These are phyloP conservation scores for Nicotiana attenuata DNA, from an alignment of 257 asterid species.

Conservation along the genomic window DNA sequence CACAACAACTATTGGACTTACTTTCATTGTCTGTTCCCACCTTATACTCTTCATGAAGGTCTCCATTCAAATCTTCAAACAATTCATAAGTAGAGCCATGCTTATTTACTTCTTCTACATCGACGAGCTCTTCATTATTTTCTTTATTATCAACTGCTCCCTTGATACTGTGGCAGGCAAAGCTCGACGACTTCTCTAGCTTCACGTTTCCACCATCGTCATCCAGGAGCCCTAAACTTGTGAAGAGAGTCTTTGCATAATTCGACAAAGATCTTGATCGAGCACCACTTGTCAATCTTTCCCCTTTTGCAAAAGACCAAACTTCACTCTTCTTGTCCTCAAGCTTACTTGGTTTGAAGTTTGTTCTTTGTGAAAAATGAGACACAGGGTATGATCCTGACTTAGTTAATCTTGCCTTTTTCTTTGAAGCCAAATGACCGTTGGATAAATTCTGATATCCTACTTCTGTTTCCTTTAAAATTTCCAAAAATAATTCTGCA, in stretches of 20 bases:
- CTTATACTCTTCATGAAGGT: background rate
- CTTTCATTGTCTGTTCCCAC: background rate
- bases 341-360: slow-evolving; percentile 53
- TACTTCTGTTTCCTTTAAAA: slow-evolving; percentile 30
- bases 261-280: slow-evolving; percentile 12
- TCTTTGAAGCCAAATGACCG: slow-evolving; percentile 22
- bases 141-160: background rate
- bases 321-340: slow-evolving; percentile 63
- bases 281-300: slow-evolving; percentile 12
- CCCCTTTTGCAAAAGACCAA: slow-evolving; percentile 46
- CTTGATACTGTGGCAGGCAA: background rate
- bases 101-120: background rate
- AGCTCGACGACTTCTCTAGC: slow-evolving; percentile 12
- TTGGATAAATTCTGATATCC: slow-evolving; percentile 26
- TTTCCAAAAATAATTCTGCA: slow-evolving; percentile 39
- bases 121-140: slow-evolving; percentile 3
- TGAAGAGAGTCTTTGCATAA: slow-evolving; percentile 10
- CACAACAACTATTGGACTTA: background rate
- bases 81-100: background rate
- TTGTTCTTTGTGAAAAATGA: slow-evolving; percentile 24
- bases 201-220: slow-evolving; percentile 3
- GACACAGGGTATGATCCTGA: slow-evolving; percentile 68
- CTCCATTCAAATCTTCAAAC: background rate
- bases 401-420: slow-evolving; percentile 33
- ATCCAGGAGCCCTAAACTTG: slow-evolving; percentile 20